Evolutionary conservation across 805 yeast species (phyloP), one percentile per base, ranked within the genome.

Genomic region (Blastobotrys muscicola): DNA sequence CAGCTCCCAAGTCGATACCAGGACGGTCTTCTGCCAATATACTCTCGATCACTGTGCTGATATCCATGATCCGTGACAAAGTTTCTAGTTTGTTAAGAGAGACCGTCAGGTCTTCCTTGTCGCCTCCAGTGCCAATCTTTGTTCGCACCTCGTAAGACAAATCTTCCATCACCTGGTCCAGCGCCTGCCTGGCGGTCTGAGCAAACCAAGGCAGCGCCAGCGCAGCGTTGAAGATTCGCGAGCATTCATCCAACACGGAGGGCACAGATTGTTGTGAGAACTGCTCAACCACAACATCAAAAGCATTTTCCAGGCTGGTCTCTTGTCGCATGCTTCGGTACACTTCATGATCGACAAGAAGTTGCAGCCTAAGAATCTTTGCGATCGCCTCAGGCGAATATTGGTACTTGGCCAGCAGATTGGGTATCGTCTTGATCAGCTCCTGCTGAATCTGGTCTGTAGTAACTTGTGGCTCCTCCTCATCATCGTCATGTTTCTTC

Each of bases 351-450:
- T 56, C 53, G 15, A 58, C 45, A n/a, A 52, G 35, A 16, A 47
- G 44, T 33, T 45, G 49, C 3, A 57, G 29, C 16, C 53, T 40
- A 8, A 58, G 6, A 8, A 57, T 46, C 20, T 45, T 50, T 15
- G 54, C 42, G 2, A 51, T 44, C 2, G 53, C 40, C 14, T 43
- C 51, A 1, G 57, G 51, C 26, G 50, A 50, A 20, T 52, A 48
- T n/a, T 45, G 39, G 45, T 51, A 55, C 38, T 52, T 53, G 36
- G 50, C 54, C 32, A 57, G 33, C 38, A 58, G 47, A 29, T 41
- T 33, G 8, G 59, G 57, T 29, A 52, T 32, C 13, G 38, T 34
- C 12, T 41, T 48, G 31, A 57, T 39, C 32, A 56, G 33, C 16
- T 15, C 32, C 13, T 35, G 41, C 7, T 40, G 34, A 32, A 44